Percentiles rank a stretch among this genome's conserved stretches.
Conservation (phyloP, 129 eudicot species). For the Flaveria bidentis region DNA sequence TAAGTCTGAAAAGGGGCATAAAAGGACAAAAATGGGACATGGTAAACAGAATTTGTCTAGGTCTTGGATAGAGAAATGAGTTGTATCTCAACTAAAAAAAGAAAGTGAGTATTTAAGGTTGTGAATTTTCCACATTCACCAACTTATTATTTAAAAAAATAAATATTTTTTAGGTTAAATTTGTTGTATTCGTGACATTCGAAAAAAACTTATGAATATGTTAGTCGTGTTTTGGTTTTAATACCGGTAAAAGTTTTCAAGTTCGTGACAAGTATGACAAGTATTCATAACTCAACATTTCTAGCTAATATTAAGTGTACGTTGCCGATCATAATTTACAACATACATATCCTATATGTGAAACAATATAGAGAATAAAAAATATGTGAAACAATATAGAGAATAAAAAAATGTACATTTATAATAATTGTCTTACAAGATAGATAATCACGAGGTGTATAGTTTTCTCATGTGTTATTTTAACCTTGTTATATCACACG, state of each 20-base stretch:
- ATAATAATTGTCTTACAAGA: not conserved
- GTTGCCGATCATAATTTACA: not conserved
- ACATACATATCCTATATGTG: not conserved
- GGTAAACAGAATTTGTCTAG: slow-evolving; percentile 25
- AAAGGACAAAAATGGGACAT: slow-evolving; percentile 34
- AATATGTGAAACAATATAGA: not conserved
- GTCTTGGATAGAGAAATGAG: slow-evolving; percentile 29
- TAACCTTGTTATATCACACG: not conserved
- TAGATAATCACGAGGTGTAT: not conserved
- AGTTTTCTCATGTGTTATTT: not conserved
- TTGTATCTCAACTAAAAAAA: slow-evolving; percentile 30
- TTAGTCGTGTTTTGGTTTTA: too few relatives aligned
- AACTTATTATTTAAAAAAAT: not conserved
- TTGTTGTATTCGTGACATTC: too few relatives aligned
- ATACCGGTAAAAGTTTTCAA: too few relatives aligned
- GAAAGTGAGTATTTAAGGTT: slow-evolving; percentile 6
- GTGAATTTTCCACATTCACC: not conserved
- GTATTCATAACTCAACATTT: too few relatives aligned
- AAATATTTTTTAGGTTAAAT: too few relatives aligned
- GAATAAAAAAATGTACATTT: not conserved
- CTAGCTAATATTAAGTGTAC: too few relatives aligned
- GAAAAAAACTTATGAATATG: too few relatives aligned
- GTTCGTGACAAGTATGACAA: too few relatives aligned
- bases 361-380: not conserved
- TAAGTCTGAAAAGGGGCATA: not conserved